A percentile compares a stretch with the other conserved stretches of the same genome.
Evolutionary conservation across 2,329 filamentous ascomycete genomes (phyloP).

Genomic region (Beauveria sp.): DNA sequence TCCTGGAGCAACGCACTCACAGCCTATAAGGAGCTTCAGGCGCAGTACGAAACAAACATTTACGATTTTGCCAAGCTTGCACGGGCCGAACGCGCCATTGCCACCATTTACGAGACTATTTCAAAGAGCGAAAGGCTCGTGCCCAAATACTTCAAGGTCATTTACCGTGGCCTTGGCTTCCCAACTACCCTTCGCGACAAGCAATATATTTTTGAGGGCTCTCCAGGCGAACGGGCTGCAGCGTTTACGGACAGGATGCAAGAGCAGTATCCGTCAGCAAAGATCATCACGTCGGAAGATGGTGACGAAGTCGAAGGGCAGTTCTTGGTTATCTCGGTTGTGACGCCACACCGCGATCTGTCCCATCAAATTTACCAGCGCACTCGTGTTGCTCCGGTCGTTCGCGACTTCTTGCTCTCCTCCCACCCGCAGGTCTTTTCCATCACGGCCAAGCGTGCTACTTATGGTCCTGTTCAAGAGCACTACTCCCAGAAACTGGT

Average conservation of each 20-base stretch:
- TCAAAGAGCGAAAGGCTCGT: conserved; percentile 70
- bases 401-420: conserved; percentile 79
- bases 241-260: conserved; percentile 89
- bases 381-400: conserved; percentile 71
- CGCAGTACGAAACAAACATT: conserved; percentile 82
- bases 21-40: conserved; percentile 82
- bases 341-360: conserved; percentile 77
- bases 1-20: conserved; percentile 84
- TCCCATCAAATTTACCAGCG: conserved; percentile 80
- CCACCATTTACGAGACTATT: conserved; percentile 83
- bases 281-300: conserved; percentile 63
- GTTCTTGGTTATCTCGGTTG: conserved; percentile 72
- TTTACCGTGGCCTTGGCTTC: conserved; percentile 85
- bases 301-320: conserved; percentile 83
- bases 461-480: conserved; percentile 59
- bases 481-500: conserved; percentile 78
- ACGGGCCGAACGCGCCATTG: conserved; percentile 81
- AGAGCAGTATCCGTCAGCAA: conserved; percentile 77
- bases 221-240: conserved; percentile 65
- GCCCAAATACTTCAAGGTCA: conserved; percentile 84
- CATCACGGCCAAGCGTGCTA: conserved; percentile 63
- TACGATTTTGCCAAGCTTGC: conserved; percentile 93
- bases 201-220: conserved; percentile 84
- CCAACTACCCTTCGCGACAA: conserved; percentile 75
- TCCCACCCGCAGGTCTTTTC: conserved; percentile 74